Conservation (phyloP, 805 yeast species). For the Starmera dryadoides region DNA sequence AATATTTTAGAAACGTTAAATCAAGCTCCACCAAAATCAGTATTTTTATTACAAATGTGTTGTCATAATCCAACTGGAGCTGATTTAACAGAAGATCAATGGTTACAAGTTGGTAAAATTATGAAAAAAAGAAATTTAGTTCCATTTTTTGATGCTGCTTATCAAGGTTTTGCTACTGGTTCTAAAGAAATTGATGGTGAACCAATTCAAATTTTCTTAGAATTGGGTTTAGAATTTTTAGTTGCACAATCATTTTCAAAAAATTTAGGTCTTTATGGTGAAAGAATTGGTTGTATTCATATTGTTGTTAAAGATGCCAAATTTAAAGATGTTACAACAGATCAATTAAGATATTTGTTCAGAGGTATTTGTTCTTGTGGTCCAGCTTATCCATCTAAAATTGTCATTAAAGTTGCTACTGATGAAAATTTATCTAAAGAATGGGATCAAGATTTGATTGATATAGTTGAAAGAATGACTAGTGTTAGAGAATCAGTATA, state of each 20-base stretch:
- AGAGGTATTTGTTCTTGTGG: conserved; percentile 78
- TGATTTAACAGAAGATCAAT: conserved; percentile 66
- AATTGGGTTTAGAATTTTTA: conserved; percentile 2
- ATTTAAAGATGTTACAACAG: conserved; percentile 38
- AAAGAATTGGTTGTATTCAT: conserved; percentile 61
- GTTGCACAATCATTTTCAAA: conserved; percentile 82
- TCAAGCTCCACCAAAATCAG: conserved; percentile 4
- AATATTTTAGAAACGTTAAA: neutral
- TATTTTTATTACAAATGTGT: conserved; percentile 63
- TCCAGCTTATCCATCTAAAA: conserved; percentile 76
- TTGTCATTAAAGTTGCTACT: conserved; percentile 61
- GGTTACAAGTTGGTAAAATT: conserved; percentile 59
- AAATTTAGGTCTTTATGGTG: conserved; percentile 82
- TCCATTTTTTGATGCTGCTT: conserved; percentile 79
- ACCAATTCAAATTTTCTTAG: conserved; percentile 34
- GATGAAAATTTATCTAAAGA: conserved; percentile 43
- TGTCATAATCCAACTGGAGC: conserved; percentile 89
- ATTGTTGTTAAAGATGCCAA: conserved; percentile 24
- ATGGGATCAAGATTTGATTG: conserved; percentile 66
- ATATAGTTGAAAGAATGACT: conserved; percentile 65
- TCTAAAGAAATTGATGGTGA: conserved; percentile 59
- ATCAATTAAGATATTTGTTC: conserved; percentile 60
- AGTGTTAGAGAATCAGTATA: conserved; percentile 55
- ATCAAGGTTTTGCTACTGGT: conserved; percentile 86
- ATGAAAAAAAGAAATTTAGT: conserved; percentile 46